phyloP scores from a whole-genome alignment of 176 grass and related monocot species.

The Thinopyrum elongatum region DNA sequence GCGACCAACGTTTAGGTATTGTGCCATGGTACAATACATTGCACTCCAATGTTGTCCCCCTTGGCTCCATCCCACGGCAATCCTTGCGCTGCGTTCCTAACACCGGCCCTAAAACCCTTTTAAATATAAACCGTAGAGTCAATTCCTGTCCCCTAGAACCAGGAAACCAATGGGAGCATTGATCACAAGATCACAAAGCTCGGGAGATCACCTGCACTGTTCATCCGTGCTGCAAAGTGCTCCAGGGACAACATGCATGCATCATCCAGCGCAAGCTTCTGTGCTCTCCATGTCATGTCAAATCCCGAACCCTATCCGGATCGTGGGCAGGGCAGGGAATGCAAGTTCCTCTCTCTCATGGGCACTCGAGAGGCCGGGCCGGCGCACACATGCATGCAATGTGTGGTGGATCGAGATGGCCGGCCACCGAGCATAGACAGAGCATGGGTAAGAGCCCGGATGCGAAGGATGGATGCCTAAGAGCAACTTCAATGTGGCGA shows the following conservation, averaged over 20 bases:
- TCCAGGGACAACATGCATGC: neutral
- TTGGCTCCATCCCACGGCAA: constrained; percentile 19
- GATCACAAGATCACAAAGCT: too few species aligned
- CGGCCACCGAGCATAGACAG: neutral
- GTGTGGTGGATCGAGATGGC: constrained; percentile 19
- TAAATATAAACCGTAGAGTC: constrained; percentile 7
- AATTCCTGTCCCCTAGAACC: constrained; percentile 29
- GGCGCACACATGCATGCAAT: neutral
- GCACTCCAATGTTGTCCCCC: constrained; percentile 17
- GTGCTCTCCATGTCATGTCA: neutral
- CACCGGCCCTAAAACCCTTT: too few species aligned
- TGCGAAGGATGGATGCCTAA: neutral
- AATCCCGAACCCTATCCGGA: constrained; percentile 12
- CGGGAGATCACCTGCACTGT: too few species aligned
- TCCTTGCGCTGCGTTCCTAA: constrained; percentile 23
- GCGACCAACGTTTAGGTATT: too few species aligned
- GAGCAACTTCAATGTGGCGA: too few species aligned
- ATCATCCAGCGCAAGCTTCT: neutral
- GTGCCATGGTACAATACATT: neutral
- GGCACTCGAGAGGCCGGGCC: constrained; percentile 13
- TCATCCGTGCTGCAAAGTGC: neutral
- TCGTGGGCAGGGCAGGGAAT: constrained; percentile 7
- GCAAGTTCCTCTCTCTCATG: constrained; percentile 24
- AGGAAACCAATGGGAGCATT: neutral
- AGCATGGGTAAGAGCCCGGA: neutral